Evolutionary conservation across 345 rosid species (phyloP).

Genomic region (Streptanthus diversifolius): DNA sequence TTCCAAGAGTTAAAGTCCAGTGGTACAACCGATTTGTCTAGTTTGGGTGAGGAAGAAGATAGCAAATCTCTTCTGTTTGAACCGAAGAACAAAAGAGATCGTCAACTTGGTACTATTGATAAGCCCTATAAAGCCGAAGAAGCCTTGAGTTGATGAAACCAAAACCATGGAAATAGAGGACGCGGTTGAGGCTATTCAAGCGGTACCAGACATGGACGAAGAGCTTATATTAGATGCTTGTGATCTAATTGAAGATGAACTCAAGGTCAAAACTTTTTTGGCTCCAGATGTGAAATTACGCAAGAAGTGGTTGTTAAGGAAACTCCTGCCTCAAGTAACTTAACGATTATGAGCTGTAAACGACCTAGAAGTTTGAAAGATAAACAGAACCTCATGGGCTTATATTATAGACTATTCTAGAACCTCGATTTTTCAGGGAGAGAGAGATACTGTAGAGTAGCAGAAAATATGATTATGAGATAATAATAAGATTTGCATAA

Average conservation of each 20-base stretch:
- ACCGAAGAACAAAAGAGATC: conserved; percentile 47
- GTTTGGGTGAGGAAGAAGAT: conserved; percentile 46
- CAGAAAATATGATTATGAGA: too few relatives aligned
- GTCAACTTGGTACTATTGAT: conserved; percentile 34
- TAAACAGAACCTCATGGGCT: conserved; percentile 12
- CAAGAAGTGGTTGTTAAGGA: conserved; percentile 77
- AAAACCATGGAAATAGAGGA: conserved; percentile 50
- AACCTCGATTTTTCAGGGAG: too few relatives aligned
- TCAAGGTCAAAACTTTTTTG: conserved; percentile 73
- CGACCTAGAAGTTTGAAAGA: conserved; percentile 5
- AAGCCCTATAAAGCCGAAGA: conserved; percentile 33
- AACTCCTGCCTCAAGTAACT: conserved; percentile 53
- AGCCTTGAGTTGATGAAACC: conserved; percentile 38
- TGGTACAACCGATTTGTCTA: conserved; percentile 31
- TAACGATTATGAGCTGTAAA: conserved; percentile 1
- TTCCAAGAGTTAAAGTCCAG: conserved; percentile 32
- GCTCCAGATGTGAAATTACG: conserved; percentile 68
- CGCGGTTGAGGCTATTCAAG: conserved; percentile 65
- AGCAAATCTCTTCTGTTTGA: conserved; percentile 24
- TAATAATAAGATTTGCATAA: too few relatives aligned
- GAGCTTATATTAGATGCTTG: conserved; percentile 88
- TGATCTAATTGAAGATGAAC: conserved; percentile 78
- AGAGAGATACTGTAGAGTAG: too few relatives aligned
- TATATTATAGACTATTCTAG: conserved; percentile 17
- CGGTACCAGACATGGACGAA: conserved; percentile 74